phyloP scores from a whole-genome alignment of 2,329 filamentous ascomycete species.

The Trichothecium sympodiale region DNA sequence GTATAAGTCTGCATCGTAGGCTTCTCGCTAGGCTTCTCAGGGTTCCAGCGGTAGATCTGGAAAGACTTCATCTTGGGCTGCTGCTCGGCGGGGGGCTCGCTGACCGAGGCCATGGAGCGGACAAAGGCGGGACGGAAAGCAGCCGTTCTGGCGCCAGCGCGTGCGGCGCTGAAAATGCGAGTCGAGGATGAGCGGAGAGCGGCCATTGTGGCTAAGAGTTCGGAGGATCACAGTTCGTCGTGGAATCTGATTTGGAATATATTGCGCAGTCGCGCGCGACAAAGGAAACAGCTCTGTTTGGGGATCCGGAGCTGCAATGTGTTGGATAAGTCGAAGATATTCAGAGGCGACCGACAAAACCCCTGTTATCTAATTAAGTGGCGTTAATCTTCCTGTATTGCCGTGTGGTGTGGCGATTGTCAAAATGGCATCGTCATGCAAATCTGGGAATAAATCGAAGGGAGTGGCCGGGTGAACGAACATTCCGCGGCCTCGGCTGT shows the following conservation, averaged over 20 bases:
- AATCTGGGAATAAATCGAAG: too few relatives aligned
- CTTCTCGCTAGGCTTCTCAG: conserved; percentile 84
- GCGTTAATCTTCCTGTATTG: too few relatives aligned
- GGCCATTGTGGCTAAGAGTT: conserved; percentile 34
- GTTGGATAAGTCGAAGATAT: too few relatives aligned
- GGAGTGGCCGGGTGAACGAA: too few relatives aligned
- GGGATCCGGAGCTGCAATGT: too few relatives aligned
- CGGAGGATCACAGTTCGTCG: not conserved
- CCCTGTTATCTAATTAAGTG: too few relatives aligned
- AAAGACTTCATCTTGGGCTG: conserved; percentile 80
- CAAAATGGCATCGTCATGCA: too few relatives aligned
- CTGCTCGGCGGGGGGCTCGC: conserved; percentile 48
- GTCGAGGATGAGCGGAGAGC: conserved; percentile 48
- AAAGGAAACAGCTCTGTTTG: too few relatives aligned
- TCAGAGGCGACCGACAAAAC: too few relatives aligned
- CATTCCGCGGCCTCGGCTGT: too few relatives aligned
- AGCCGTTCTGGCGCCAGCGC: conserved; percentile 21
- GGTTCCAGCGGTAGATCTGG: conserved; percentile 98
- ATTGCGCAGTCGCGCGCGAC: too few relatives aligned
- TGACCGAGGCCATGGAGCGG: conserved; percentile 44
- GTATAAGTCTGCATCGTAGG: conserved; percentile 92
- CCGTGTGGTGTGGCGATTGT: too few relatives aligned
- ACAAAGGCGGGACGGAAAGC: conserved; percentile 29
- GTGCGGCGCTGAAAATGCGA: conserved; percentile 37
- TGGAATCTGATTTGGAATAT: not conserved